Evolutionary conservation across 2,329 filamentous ascomycete genomes (phyloP).

Genomic region (Colletotrichum sp.): DNA sequence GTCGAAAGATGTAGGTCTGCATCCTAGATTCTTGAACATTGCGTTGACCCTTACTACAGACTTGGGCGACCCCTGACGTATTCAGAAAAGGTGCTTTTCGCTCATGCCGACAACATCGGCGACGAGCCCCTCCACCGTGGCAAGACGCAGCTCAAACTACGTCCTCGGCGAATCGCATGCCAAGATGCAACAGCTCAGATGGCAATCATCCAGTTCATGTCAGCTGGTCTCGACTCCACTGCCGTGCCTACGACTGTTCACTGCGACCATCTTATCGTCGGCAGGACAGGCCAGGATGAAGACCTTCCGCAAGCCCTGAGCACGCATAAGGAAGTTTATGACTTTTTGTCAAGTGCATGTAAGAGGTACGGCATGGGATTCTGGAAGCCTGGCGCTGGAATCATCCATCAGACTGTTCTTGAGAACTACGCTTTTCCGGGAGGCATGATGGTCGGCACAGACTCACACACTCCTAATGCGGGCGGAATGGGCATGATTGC

Average conservation of each 20-base stretch:
- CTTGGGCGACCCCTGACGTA: slow-evolving; percentile 9
- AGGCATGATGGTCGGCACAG: slow-evolving; percentile 95
- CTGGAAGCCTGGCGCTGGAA: slow-evolving; percentile 98
- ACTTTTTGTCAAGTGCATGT: slow-evolving; percentile 91
- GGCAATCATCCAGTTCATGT: slow-evolving; percentile 24
- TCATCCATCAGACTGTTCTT: slow-evolving; percentile 97
- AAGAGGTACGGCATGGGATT: slow-evolving; percentile 99
- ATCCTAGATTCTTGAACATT: not conserved
- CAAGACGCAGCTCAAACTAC: slow-evolving; percentile 2
- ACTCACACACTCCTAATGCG: slow-evolving; percentile 96
- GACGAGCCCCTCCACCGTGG: not conserved
- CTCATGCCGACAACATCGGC: not conserved
- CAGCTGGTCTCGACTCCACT: slow-evolving; percentile 6
- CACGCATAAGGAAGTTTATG: slow-evolving; percentile 67
- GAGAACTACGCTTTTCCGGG: slow-evolving; percentile 99
- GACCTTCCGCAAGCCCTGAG: slow-evolving; percentile 6
- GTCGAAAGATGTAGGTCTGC: not conserved
- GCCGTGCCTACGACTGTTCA: slow-evolving; percentile 20
- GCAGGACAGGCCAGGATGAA: not conserved
- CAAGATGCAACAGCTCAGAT: slow-evolving; percentile 22
- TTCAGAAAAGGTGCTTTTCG: slow-evolving; percentile 10
- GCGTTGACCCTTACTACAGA: not conserved
- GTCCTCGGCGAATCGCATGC: slow-evolving; percentile 14
- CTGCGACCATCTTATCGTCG: slow-evolving; percentile 18
- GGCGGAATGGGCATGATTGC: slow-evolving; percentile 94